A percentile compares a stretch with the other conserved stretches of the same genome.
phyloP scores from a whole-genome alignment of 2,329 filamentous ascomycete genomes.

The Colletotrichum nymphaeae region DNA sequence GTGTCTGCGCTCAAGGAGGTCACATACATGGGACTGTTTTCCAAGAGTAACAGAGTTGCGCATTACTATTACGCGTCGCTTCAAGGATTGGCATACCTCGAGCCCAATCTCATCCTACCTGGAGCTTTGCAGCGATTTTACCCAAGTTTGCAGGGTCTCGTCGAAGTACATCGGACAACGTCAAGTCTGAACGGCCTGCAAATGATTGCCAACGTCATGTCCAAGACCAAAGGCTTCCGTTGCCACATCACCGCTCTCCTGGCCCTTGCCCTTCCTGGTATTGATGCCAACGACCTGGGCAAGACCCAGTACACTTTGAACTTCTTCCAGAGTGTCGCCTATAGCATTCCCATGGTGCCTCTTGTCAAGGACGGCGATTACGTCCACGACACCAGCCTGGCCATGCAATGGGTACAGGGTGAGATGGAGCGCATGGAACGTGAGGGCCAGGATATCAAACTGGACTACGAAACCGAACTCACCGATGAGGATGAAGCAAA shows the following conservation, averaged over 20 bases:
- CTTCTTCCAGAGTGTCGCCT: constrained; percentile 95
- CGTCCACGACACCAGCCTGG: constrained; percentile 79
- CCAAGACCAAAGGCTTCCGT: constrained; percentile 92
- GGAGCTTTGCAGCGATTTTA: constrained; percentile 97
- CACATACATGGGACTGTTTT: constrained; percentile 97
- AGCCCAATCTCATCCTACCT: constrained; percentile 91
- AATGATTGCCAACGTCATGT: constrained; percentile 91
- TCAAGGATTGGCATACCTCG: constrained; percentile 88
- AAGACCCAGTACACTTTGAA: constrained; percentile 96
- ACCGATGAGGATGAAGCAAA: constrained; percentile 87
- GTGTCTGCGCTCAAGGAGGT: constrained; percentile 91
- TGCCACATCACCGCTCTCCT: constrained; percentile 95
- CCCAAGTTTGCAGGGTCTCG: constrained; percentile 93
- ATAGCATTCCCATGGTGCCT: constrained; percentile 93
- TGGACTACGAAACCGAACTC: constrained; percentile 86
- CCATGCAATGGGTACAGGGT: constrained; percentile 92
- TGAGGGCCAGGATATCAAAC: constrained; percentile 84
- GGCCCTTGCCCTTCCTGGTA: constrained; percentile 92
- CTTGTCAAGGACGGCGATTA: constrained; percentile 76
- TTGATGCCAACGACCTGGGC: constrained; percentile 96
- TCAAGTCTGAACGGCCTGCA: constrained; percentile 93
- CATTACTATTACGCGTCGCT: constrained; percentile 92
- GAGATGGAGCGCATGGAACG: constrained; percentile 93
- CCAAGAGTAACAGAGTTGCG: constrained; percentile 92
- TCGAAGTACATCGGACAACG: constrained; percentile 96